Conservation (phyloP, 2,329 filamentous ascomycete species). For the Cladophialophora psammophila region DNA sequence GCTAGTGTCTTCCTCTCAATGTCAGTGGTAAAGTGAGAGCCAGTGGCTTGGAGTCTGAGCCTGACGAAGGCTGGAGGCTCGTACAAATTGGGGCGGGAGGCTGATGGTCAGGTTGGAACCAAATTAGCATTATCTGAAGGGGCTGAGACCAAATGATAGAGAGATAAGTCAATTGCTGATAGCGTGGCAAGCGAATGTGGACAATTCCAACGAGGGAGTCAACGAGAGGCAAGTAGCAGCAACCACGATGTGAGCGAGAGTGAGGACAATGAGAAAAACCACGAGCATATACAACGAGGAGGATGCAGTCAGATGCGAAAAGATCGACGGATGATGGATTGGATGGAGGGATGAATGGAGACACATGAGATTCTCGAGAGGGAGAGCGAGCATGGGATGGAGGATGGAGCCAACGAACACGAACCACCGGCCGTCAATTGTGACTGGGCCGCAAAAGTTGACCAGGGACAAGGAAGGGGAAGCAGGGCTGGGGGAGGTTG, state of each 20-base stretch:
- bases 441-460: conserved; percentile 11
- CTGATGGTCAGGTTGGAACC: conserved; percentile 18
- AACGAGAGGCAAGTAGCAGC: conserved; percentile 30
- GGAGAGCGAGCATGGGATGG: not conserved
- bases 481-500: conserved; percentile 14
- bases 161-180: conserved; percentile 10
- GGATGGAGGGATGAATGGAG: conserved; percentile 26
- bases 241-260: conserved; percentile 29
- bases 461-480: conserved; percentile 13
- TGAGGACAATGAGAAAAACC: conserved; percentile 19
- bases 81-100: conserved; percentile 22
- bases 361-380: conserved; percentile 23
- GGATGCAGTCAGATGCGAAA: conserved; percentile 21
- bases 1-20: not conserved
- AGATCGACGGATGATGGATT: conserved; percentile 29
- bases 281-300: conserved; percentile 33
- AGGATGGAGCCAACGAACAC: conserved; percentile 1
- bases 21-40: conserved; percentile 7
- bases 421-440: conserved; percentile 11
- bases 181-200: conserved; percentile 33
- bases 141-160: conserved; percentile 26
- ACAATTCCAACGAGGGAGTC: conserved; percentile 23
- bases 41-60: conserved; percentile 16
- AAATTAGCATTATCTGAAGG: conserved; percentile 37
- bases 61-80: conserved; percentile 15